Base-by-base conservation (phyloP, 1,284 basidiomycete species). In the Apiotrichum veenhuisii region DNA sequence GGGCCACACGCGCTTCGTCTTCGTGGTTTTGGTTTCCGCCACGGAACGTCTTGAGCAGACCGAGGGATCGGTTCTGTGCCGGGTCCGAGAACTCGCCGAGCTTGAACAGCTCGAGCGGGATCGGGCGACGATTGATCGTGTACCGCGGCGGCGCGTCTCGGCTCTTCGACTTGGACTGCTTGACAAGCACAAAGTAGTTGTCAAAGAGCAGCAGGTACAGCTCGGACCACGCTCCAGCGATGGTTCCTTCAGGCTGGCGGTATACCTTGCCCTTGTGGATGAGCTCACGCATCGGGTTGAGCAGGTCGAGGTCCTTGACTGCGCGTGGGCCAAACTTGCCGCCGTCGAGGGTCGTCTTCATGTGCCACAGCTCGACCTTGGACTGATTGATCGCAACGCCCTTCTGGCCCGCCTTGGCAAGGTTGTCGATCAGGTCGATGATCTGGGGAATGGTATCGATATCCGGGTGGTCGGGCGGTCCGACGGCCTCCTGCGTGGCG, bases 131-230 rank as follows among this genome's bases (percentile, higher is more conserved):
- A 72, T 87, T 87, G 61, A 95, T 70, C 33, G 66, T 59, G 54
- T 73, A 72, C 27, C 65, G 60, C 0, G 54, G 55, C 49, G 58
- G 62, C 41, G 62, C 58, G 9, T 64, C 86, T 57, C 86, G 82
- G 67, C 87, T 90, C 71, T 87, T 89, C 5, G 89, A 85, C 65
- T 89, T 86, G 69, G 85, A 87, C 2, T 84, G 78, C 73, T 92
- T 94, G 15, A 89, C 91, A 80, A 93, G 84, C 42, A 95, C 89
- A 68, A 94, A 76, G 68, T 95, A 97, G 72, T 95, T 91, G 72
- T 96, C 94, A 71, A 97, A 95, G 5, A 97, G 79, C 56, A 96
- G 81, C 4, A 92, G 87, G 64, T 87, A 87, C 3, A 94, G 78
- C 68, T 96, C 92, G 45, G 84, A 86, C 88, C 89, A 93, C 30